Conservation (phyloP, 2,329 filamentous ascomycete species). For the Fusarium haematococcum region DNA sequence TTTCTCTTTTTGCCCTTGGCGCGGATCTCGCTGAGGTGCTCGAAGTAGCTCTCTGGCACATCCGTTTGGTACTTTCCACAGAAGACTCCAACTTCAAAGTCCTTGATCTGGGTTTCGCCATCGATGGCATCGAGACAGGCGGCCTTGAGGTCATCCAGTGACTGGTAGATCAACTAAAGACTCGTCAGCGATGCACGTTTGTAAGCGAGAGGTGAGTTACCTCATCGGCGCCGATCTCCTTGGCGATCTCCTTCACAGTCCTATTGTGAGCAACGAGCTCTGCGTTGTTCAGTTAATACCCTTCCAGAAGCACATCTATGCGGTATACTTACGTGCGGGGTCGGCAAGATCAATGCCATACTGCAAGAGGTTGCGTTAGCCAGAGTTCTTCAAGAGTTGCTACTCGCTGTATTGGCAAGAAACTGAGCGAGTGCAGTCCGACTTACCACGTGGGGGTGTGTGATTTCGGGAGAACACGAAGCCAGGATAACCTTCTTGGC, state of each 20-base stretch:
- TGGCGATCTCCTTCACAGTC: slow-evolving; percentile 53
- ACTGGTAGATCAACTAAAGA: slow-evolving; percentile 65
- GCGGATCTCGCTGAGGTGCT: slow-evolving; percentile 78
- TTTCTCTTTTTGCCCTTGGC: slow-evolving; percentile 68
- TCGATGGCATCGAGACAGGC: slow-evolving; percentile 80
- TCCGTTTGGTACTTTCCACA: slow-evolving; percentile 87
- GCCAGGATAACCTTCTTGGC: slow-evolving; percentile 86
- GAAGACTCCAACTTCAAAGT: slow-evolving; percentile 94
- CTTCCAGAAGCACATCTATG: neutral
- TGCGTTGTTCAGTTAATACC: slow-evolving; percentile 5
- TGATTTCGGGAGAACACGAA: slow-evolving; percentile 84
- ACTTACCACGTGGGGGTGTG: slow-evolving; percentile 86
- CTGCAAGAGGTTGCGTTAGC: slow-evolving; percentile 27
- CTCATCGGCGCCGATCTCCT: slow-evolving; percentile 56
- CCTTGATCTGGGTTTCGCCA: slow-evolving; percentile 61
- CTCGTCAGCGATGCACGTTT: neutral
- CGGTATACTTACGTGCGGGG: slow-evolving; percentile 44
- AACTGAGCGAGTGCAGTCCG: neutral
- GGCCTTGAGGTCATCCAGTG: slow-evolving; percentile 75
- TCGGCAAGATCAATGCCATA: slow-evolving; percentile 61
- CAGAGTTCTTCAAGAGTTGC: neutral
- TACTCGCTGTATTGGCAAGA: neutral
- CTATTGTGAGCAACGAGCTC: slow-evolving; percentile 57
- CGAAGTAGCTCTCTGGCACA: slow-evolving; percentile 83
- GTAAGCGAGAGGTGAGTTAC: slow-evolving; percentile 65